Base-by-base conservation (phyloP, 1,139 yeast species). In the Starmera stellimalicola region DNA sequence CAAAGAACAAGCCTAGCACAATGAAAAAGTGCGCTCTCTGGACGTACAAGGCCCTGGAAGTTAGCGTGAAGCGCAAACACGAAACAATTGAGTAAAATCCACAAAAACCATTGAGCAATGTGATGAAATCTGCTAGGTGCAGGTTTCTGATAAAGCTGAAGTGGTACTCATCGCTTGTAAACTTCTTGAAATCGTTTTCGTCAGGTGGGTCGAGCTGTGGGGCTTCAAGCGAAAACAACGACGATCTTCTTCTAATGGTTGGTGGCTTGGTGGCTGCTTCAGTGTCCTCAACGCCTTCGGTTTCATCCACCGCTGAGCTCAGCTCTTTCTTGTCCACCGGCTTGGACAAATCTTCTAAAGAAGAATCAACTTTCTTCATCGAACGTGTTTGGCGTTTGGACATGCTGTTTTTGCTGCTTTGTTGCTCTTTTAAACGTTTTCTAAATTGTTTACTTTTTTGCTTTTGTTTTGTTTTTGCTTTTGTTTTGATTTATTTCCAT, bases 41-140 rank as follows among this genome's bases (percentile, higher is more conserved):
- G 25, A 85, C 78, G 57, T 85, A 83, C 50, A 74, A 79, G 12
- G 74, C 60, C 44, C 69, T 63, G 10, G 73, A 72, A 2, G 93
- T 82, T 33, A 77, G 64, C 4, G 85, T 74, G 57, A 73, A 91
- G 50, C 95, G 69, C 43, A 87, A 62, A 57, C 95, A 83, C 32
- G 94, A 80, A 31, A 91, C 68, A 43, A 91, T 80, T 24, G 95
- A 78, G 58, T 85, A 84, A 54, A 91, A 88, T 1, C 98, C 98
- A 27, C 78, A 71, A 51, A 81, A 81, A 7, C 91, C 96, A 58
- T 91, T 91, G 57, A 91, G 67, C 62, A 87, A 70, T 2, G 98
- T 91, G 53, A 91, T 91, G 60, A 78, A 85, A 57, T 91, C 98
- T 3, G 98, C 98, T 77, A 88, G 68, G 57, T 91, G 97, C 44